Evolutionary conservation across 805 yeast species (phyloP).

Genomic region (Candida nanaspora): DNA sequence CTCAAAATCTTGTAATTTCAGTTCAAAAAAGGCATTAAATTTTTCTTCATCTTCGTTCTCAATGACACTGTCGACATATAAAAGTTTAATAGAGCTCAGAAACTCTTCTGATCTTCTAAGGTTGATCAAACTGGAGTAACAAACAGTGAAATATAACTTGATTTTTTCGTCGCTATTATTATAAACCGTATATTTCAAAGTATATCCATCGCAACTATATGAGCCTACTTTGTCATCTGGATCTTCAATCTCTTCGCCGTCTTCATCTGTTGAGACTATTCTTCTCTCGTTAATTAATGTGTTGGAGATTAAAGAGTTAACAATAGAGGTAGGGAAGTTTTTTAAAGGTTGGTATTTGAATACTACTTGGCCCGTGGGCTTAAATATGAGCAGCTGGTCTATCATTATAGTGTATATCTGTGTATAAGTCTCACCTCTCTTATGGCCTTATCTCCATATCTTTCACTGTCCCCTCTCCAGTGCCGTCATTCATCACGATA

Average conservation of each 20-base stretch:
- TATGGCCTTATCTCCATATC: no score
- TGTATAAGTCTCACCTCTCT: no score
- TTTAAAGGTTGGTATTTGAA: constrained; percentile 37
- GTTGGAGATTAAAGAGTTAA: constrained; percentile 43
- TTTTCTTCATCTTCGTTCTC: constrained; percentile 20
- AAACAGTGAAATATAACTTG: constrained; percentile 32
- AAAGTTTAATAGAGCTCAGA: constrained; percentile 14
- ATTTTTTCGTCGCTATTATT: constrained; percentile 26
- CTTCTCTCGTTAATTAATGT: constrained; percentile 36
- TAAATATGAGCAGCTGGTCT: constrained; percentile 42
- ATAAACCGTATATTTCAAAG: constrained; percentile 36
- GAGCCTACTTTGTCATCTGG: constrained; percentile 18
- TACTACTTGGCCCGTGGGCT: constrained; percentile 45
- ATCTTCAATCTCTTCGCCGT: constrained; percentile 16
- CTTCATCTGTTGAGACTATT: constrained; percentile 13
- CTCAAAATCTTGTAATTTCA: constrained; percentile 26
- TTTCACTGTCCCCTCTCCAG: no score
- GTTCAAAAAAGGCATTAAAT: constrained; percentile 30
- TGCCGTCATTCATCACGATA: no score
- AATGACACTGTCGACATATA: constrained; percentile 13
- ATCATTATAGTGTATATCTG: constrained; percentile 24
- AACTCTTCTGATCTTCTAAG: constrained; percentile 23
- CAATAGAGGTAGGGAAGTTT: constrained; percentile 29
- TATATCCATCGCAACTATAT: constrained; percentile 31
- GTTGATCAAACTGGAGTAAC: constrained; percentile 30